Conservation (phyloP, 257 asterid species). For the Gentiana straminea region DNA sequence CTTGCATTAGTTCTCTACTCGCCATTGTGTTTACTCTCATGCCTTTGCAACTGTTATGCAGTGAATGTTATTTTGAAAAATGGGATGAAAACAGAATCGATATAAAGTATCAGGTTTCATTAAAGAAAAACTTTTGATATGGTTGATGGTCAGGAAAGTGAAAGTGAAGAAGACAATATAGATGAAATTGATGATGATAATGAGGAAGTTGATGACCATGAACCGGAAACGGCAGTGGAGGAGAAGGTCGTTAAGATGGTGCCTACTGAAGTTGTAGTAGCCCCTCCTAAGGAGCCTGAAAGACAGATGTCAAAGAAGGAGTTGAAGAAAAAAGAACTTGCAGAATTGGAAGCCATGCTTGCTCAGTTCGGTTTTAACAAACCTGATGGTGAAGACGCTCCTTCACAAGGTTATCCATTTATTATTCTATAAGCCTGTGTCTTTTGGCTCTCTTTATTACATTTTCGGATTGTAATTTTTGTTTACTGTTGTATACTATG, state of each 20-base stretch:
- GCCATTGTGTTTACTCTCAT: not conserved
- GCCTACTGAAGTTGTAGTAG: slow-evolving; percentile 32
- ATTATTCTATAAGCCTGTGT: not conserved
- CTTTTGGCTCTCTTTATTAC: not conserved
- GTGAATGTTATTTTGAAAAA: not conserved
- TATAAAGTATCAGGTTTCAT: not conserved
- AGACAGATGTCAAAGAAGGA: slow-evolving; percentile 95
- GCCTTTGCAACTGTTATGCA: slow-evolving; percentile 2
- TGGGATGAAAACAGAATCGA: not conserved
- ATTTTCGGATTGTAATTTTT: too few relatives aligned
- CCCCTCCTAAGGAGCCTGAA: slow-evolving; percentile 60
- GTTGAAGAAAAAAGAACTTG: slow-evolving; percentile 91
- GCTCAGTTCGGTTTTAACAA: slow-evolving; percentile 71
- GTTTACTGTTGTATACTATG: not conserved
- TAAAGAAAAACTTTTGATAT: not conserved
- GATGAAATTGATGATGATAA: slow-evolving; percentile 48
- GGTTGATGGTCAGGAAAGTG: slow-evolving; percentile 27
- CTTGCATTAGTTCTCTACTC: too few relatives aligned
- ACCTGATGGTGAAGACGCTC: slow-evolving; percentile 32
- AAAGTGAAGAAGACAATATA: slow-evolving; percentile 34
- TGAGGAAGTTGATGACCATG: slow-evolving; percentile 72
- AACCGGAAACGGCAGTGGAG: slow-evolving; percentile 46
- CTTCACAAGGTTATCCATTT: slow-evolving; percentile 31
- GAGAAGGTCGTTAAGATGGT: slow-evolving; percentile 26
- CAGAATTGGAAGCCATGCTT: slow-evolving; percentile 83